phyloP scores from a whole-genome alignment of 164 flowering plant species.

The Annona squamosa region DNA sequence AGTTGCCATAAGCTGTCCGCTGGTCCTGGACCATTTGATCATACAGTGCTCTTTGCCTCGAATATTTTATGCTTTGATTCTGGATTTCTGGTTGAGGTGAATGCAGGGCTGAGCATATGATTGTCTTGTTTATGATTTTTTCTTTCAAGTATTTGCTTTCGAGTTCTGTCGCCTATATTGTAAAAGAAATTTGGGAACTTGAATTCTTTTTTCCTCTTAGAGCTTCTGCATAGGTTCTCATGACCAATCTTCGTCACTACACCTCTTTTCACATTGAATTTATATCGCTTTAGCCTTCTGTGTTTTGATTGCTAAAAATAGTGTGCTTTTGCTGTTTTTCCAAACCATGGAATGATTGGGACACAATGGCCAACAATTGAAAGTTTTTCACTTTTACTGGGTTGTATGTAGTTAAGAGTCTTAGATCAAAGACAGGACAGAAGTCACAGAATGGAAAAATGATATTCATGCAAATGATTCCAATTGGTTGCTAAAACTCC shows the following conservation, averaged over 20 bases:
- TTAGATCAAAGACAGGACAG: no score
- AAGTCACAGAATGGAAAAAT: no score
- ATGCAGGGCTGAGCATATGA: neutral
- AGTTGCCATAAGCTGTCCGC: no score
- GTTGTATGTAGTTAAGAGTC: no score
- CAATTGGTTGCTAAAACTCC: no score
- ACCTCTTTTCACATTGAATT: neutral
- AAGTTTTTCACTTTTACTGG: no score
- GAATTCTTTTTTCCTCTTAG: neutral
- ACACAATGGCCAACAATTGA: no score
- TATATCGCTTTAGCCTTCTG: neutral
- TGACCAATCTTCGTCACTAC: neutral
- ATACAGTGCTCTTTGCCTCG: no score
- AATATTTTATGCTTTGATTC: no score
- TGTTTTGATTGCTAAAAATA: neutral
- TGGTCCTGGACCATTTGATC: no score
- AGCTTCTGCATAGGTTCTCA: neutral
- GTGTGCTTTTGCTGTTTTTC: neutral
- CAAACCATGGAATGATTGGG: neutral
- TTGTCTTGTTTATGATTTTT: neutral
- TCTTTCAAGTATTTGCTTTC: no score
- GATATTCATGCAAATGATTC: no score
- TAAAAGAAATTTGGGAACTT: neutral
- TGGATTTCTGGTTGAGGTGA: neutral
- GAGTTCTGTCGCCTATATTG: neutral